phyloP scores from a whole-genome alignment of 176 grass and related monocot species.

The Dactylis glomerata region DNA sequence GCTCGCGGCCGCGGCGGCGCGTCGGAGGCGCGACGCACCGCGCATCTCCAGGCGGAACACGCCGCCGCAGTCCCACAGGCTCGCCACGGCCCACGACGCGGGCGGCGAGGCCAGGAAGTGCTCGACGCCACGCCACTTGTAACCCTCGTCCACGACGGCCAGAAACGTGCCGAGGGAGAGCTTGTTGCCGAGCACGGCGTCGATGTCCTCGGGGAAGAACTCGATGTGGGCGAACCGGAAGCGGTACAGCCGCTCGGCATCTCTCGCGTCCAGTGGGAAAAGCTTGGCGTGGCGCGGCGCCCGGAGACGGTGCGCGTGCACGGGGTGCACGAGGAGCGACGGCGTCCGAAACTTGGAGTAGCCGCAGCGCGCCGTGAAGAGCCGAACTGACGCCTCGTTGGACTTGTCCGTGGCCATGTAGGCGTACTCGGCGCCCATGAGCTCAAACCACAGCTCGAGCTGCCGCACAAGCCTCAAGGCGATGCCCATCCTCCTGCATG shows the following conservation, averaged over 20 bases:
- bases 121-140: constrained; percentile 52
- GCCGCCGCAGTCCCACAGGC: constrained; percentile 79
- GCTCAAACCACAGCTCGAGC: constrained; percentile 74
- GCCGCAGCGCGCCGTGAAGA: constrained; percentile 73
- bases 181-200: constrained; percentile 58
- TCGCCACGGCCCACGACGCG: constrained; percentile 75
- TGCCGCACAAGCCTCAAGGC: constrained; percentile 44
- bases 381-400: constrained; percentile 73
- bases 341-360: constrained; percentile 94
- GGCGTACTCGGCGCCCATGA: constrained; percentile 60
- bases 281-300: constrained; percentile 30
- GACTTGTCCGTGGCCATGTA: constrained; percentile 88
- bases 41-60: constrained; percentile 88
- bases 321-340: constrained; percentile 86
- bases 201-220: constrained; percentile 87
- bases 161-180: constrained; percentile 74
- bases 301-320: constrained; percentile 65
- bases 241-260: constrained; percentile 67
- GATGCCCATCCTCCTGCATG: constrained; percentile 68
- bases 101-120: constrained; percentile 60
- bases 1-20: constrained; percentile 43
- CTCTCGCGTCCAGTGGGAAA: constrained; percentile 29
- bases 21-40: constrained; percentile 48
- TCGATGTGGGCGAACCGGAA: constrained; percentile 48
- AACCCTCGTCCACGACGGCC: constrained; percentile 23